phyloP scores from a whole-genome alignment of 75 land plant genomes.

The Larix kaempferi region DNA sequence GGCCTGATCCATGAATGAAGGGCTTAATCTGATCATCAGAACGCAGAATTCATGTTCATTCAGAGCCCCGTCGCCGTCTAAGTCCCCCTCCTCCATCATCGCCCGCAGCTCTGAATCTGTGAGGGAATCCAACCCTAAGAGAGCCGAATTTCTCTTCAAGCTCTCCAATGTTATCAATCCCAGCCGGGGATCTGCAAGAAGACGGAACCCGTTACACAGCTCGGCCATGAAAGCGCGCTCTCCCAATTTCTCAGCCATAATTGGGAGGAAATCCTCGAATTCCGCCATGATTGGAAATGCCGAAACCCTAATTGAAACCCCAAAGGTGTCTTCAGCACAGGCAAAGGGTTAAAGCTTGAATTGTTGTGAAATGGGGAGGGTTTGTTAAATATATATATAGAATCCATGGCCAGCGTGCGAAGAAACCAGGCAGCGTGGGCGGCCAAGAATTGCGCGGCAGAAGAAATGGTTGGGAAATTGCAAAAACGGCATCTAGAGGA shows the following conservation, averaged over 20 bases:
- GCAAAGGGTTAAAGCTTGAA: no score
- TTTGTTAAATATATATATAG: no score
- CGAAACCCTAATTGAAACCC: background rate
- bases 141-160: slow-evolving; percentile 46
- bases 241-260: slow-evolving; percentile 70
- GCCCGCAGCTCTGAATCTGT: slow-evolving; percentile 47
- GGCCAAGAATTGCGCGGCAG: no score
- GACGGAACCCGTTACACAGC: slow-evolving; percentile 66
- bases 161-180: slow-evolving; percentile 65
- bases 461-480: no score
- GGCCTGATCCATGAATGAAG: slow-evolving; percentile 21
- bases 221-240: slow-evolving; percentile 62
- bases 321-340: no score
- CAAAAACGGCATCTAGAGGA: no score
- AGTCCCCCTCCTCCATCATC: slow-evolving; percentile 62
- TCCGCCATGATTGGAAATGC: background rate
- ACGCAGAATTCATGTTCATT: slow-evolving; percentile 57
- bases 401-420: no score
- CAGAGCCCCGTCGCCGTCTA: slow-evolving; percentile 59
- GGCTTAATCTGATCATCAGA: slow-evolving; percentile 36
- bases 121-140: slow-evolving; percentile 48
- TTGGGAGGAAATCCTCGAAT: slow-evolving; percentile 63
- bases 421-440: no score
- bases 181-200: slow-evolving; percentile 40
- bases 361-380: no score